Evolutionary conservation across 1,284 basidiomycete genomes (phyloP).

Genomic region (Anthracocystis setariae): DNA sequence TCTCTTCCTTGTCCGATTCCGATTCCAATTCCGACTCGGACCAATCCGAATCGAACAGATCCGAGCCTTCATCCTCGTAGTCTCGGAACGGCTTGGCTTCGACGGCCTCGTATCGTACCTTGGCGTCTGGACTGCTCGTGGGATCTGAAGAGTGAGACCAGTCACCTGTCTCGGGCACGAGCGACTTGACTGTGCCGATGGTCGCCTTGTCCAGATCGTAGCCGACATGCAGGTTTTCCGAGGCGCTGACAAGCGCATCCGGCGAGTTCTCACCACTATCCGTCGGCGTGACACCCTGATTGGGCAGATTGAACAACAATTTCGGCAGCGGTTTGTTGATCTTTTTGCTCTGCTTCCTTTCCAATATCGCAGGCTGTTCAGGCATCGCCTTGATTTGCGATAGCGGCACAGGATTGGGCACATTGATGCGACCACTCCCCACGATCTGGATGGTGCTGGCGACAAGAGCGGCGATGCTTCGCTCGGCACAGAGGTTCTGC

Average conservation of each 20-base stretch:
- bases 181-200: conserved; percentile 39
- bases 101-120: background rate
- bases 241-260: conserved; percentile 23
- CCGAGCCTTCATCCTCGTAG: conserved; percentile 44
- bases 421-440: conserved; percentile 21
- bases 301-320: background rate
- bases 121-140: background rate
- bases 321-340: background rate
- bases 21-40: conserved; percentile 18
- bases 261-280: conserved; percentile 7
- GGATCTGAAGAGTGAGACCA: conserved; percentile 27
- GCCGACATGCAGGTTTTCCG: conserved; percentile 15
- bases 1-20: conserved; percentile 16
- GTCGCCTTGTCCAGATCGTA: conserved; percentile 22
- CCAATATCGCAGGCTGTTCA: background rate
- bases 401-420: conserved; percentile 16
- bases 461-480: conserved; percentile 28
- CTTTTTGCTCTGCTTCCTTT: conserved; percentile 6
- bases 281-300: background rate
- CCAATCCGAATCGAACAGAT: conserved; percentile 33
- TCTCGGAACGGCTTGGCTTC: conserved; percentile 28
- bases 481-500: conserved; percentile 35
- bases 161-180: conserved; percentile 34
- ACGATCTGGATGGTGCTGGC: conserved; percentile 38
- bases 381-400: conserved; percentile 3